phyloP scores from a whole-genome alignment of 2,329 filamentous ascomycete genomes.

The Colletotrichum camelliae region DNA sequence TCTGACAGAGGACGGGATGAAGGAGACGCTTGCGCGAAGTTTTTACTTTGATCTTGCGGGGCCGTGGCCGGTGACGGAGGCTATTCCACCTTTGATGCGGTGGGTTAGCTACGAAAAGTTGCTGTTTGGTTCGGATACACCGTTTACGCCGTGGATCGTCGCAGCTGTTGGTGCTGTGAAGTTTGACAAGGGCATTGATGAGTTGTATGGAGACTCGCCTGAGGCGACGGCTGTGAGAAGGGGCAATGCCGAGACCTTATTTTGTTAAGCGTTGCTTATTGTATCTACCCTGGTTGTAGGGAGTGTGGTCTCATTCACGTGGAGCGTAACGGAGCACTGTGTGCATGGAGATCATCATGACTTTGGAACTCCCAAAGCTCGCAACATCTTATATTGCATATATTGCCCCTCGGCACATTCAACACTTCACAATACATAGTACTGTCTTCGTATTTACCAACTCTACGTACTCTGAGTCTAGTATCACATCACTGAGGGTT shows the following conservation, averaged over 20 bases:
- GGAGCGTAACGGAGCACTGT: no score
- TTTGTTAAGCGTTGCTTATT: no score
- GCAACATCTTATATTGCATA: no score
- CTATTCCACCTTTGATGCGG: constrained; percentile 25
- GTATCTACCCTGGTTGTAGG: no score
- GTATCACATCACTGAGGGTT: background rate
- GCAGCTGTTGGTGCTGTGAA: background rate
- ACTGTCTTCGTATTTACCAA: no score
- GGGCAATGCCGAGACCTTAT: background rate
- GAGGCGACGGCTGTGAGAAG: background rate
- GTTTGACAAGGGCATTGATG: background rate
- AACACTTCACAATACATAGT: no score
- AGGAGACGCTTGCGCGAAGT: constrained; percentile 8
- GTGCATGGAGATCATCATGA: no score
- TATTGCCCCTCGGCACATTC: no score
- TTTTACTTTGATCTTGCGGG: constrained; percentile 32
- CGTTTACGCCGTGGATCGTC: constrained; percentile 24
- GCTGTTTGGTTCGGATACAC: constrained; percentile 26
- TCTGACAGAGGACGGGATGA: constrained; percentile 35
- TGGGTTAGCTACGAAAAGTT: constrained; percentile 28
- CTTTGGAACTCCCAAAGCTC: no score
- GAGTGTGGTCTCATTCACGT: no score
- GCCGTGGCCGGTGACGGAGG: constrained; percentile 26
- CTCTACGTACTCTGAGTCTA: no score
- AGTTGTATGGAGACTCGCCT: background rate